Base-by-base conservation (phyloP, 441 rosid genomes). In the Corymbia citriodora region DNA sequence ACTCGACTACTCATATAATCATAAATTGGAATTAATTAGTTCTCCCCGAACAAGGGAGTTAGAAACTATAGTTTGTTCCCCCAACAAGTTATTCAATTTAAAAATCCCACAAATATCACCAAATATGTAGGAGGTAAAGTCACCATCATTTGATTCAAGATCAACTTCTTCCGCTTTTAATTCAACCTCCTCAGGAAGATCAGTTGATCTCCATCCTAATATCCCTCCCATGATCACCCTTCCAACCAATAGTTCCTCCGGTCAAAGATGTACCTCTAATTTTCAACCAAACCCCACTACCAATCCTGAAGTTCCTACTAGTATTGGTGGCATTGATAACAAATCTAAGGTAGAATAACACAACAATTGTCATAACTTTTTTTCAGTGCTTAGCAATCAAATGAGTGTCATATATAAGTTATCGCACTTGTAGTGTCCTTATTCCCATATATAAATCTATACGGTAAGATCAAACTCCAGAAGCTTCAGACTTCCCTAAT, bases 401-500 rank as follows among this genome's bases (percentile, higher is more conserved):
- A 21, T 55, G 57, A 55, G 61, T 5, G 5, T 21, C 12, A 21
- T 55, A 55, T 55, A 5, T 19, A 55, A 55, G 0, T 57, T 57
- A 57, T 23, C 0, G 29, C 23, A 23, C 13, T 57, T 57, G 63
- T 57, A 57, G 29, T 9, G 6, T 57, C 10, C 63, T 1, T 57
- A 23, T 25, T 12, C 12, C 27, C 4, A 57, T 11, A 57, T 23
- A 25, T 57, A 57, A 57, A 57, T 57, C 12, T 57, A 57, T 12
- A 57, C 6, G 9, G 6, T 0, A 57, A 57, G 29, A 57, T 57
- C 13, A 23, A 40, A 40, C 45, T 40, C 45, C 45, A 40, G 45
- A 40, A 40, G 45, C 45, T 40, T 40, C 45, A 40, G 3, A 1
- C 63, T 57, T 12, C 29, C 23, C 0, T 0, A 57, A 57, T 23